Percentiles rank a stretch among this genome's conserved stretches.
phyloP scores from a whole-genome alignment of 176 grass and related monocot genomes.

The Zoysia japonica region DNA sequence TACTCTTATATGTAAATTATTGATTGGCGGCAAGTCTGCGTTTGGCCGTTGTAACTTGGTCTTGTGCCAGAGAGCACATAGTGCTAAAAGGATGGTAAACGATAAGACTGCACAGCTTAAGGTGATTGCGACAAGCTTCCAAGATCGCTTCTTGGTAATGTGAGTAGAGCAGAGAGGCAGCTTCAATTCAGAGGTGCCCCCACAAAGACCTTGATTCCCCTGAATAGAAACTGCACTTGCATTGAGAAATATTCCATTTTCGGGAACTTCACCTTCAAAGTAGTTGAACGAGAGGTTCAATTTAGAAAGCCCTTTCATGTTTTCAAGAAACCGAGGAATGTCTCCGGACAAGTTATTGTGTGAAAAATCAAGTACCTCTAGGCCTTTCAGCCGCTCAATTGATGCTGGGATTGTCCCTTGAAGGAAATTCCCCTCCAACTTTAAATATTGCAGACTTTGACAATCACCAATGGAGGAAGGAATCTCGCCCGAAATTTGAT shows the following conservation, averaged over 20 bases:
- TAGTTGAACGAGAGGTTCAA: constrained; percentile 61
- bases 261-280: constrained; percentile 51
- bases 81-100: background rate
- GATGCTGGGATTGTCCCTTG: constrained; percentile 41
- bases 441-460: constrained; percentile 36
- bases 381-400: constrained; percentile 27
- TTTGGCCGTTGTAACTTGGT: background rate
- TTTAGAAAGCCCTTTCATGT: background rate
- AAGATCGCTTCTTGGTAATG: background rate
- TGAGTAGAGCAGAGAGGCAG: constrained; percentile 13
- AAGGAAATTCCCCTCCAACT: constrained; percentile 36
- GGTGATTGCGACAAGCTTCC: background rate
- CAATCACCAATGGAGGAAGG: constrained; percentile 42
- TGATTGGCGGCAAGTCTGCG: background rate
- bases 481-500: constrained; percentile 50
- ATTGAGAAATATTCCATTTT: constrained; percentile 48
- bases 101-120: background rate
- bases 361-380: constrained; percentile 41
- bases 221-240: background rate
- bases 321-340: constrained; percentile 43
- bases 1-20: background rate
- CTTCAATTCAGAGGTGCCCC: constrained; percentile 7
- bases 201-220: constrained; percentile 42
- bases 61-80: background rate
- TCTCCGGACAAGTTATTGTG: constrained; percentile 40